Conservation (phyloP, 345 rosid species). For the Firmiana major region DNA sequence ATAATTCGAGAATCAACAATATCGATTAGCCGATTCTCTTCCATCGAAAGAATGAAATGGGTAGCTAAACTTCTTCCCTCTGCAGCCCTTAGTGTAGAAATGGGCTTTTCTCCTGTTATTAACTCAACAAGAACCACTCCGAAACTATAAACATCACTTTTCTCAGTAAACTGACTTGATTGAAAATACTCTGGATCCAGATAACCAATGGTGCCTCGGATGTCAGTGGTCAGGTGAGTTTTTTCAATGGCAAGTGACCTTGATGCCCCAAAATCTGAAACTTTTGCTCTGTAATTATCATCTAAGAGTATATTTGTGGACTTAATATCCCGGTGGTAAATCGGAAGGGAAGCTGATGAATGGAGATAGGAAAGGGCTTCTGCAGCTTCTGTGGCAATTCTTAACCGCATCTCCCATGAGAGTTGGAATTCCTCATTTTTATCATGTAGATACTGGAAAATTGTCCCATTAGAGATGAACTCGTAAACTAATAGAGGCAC, state of each 20-base stretch:
- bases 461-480: constrained; percentile 22
- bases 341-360: constrained; percentile 16
- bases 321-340: constrained; percentile 26
- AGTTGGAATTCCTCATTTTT: constrained; percentile 1
- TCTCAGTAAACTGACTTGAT: constrained; percentile 21
- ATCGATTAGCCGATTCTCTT: background rate
- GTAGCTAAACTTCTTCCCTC: constrained; percentile 9
- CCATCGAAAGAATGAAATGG: background rate
- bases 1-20: constrained; percentile 1
- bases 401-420: constrained; percentile 20
- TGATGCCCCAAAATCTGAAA: constrained; percentile 24
- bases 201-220: constrained; percentile 22
- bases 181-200: constrained; percentile 23
- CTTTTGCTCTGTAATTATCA: constrained; percentile 21
- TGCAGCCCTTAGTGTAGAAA: background rate
- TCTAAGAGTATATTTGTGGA: constrained; percentile 24
- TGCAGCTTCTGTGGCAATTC: constrained; percentile 15
- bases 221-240: constrained; percentile 21
- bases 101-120: constrained; percentile 12
- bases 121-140: constrained; percentile 10
- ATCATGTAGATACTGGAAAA: constrained; percentile 27
- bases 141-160: constrained; percentile 7
- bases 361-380: constrained; percentile 24
- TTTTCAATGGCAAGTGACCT: constrained; percentile 19
- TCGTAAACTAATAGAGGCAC: background rate